Percentiles rank a stretch among this genome's conserved stretches.
Evolutionary conservation across 805 yeast species (phyloP).

Genomic region (Cyberlindnera mississippiensis): DNA sequence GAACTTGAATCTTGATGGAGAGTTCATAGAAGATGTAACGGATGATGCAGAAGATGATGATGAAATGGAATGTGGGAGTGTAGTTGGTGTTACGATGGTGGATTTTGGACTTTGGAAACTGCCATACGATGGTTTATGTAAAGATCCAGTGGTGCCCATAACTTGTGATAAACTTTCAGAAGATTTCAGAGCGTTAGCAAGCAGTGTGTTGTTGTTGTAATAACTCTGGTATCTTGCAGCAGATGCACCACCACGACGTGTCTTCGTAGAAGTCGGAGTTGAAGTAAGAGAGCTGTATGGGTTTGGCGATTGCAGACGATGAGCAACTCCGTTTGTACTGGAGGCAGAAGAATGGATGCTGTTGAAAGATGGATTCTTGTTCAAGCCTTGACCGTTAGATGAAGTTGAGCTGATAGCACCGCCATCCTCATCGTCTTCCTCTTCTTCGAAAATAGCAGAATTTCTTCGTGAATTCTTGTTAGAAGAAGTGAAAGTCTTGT

Average conservation of each 20-base stretch:
- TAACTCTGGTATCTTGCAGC: slow-evolving; percentile 49
- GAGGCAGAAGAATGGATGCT: slow-evolving; percentile 17
- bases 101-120: slow-evolving; percentile 20
- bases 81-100: slow-evolving; percentile 10
- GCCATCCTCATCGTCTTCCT: slow-evolving; percentile 26
- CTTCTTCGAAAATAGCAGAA: slow-evolving; percentile 32
- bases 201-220: slow-evolving; percentile 41
- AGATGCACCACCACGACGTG: slow-evolving; percentile 34
- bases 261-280: slow-evolving; percentile 29
- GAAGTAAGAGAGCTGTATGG: slow-evolving; percentile 14
- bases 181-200: slow-evolving; percentile 43
- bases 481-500: slow-evolving; percentile 13
- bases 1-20: slow-evolving; percentile 31
- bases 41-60: slow-evolving; percentile 19
- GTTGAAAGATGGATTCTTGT: slow-evolving; percentile 22
- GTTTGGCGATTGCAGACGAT: slow-evolving; percentile 10
- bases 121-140: slow-evolving; percentile 21
- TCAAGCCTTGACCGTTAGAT: slow-evolving; percentile 9
- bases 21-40: slow-evolving; percentile 14
- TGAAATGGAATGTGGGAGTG: slow-evolving; percentile 11
- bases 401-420: slow-evolving; percentile 20
- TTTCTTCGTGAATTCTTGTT: slow-evolving; percentile 21
- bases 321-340: neutral
- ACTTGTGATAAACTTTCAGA: slow-evolving; percentile 29
- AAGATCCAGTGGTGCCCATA: slow-evolving; percentile 1